phyloP scores from a whole-genome alignment of 352 stramenopile species.

The Blastocystis sp. region DNA sequence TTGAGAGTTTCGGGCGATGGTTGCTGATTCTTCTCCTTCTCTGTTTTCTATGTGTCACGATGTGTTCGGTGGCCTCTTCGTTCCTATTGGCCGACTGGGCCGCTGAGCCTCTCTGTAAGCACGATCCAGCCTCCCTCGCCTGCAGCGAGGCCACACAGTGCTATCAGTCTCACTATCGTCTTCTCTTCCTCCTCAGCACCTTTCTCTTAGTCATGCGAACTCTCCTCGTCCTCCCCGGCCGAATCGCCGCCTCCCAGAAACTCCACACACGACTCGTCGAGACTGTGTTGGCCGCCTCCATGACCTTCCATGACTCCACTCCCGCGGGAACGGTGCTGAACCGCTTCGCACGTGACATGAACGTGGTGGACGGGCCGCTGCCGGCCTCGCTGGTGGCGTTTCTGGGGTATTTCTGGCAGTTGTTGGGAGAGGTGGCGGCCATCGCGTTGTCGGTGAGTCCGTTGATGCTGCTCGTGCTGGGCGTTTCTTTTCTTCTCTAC shows the following conservation, averaged over 20 bases:
- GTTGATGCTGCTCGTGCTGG: slow-evolving; percentile 66
- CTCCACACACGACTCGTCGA: slow-evolving; percentile 75
- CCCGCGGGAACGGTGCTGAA: slow-evolving; percentile 63
- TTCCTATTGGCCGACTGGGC: slow-evolving; percentile 37
- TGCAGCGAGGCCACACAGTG: not conserved
- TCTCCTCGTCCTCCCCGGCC: slow-evolving; percentile 64
- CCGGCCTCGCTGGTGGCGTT: not conserved
- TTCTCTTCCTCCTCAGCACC: slow-evolving; percentile 52
- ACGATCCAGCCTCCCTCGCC: not conserved
- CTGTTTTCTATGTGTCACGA: not conserved
- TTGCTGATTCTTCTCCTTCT: slow-evolving; percentile 2
- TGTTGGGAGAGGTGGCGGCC: not conserved
- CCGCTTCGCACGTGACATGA: slow-evolving; percentile 78
- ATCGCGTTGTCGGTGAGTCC: slow-evolving; percentile 66
- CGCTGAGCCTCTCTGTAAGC: not conserved
- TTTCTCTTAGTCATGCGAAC: slow-evolving; percentile 66
- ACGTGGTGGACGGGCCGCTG: slow-evolving; percentile 75
- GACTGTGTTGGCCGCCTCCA: slow-evolving; percentile 73
- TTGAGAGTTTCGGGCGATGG: not conserved
- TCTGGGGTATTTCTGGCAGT: not conserved
- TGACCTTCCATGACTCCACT: slow-evolving; percentile 84
- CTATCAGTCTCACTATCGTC: not conserved
- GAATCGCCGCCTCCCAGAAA: slow-evolving; percentile 65
- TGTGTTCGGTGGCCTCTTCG: not conserved
- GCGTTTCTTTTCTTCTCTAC: slow-evolving; percentile 67